These are phyloP conservation scores for Curvularia lunata DNA, from an alignment of 2,329 filamentous ascomycete genomes.

Conservation along the genomic window DNA sequence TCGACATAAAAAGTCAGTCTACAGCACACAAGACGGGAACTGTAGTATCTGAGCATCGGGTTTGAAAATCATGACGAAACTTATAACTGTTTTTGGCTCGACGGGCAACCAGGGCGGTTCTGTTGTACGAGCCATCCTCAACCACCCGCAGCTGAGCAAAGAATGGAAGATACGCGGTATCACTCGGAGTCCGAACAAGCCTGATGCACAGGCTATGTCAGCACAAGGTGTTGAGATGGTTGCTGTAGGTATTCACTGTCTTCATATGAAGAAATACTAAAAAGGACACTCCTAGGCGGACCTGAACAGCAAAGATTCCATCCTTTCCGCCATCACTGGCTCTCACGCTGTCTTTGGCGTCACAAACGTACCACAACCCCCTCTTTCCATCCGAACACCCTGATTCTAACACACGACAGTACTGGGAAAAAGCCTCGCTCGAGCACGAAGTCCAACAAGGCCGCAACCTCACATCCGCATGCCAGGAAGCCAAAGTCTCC, in stretches of 20 bases:
- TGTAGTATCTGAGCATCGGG: background rate
- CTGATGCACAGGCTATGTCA: conserved; percentile 25
- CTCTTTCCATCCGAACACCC: background rate
- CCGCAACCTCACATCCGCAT: conserved; percentile 29
- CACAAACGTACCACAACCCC: conserved; percentile 43
- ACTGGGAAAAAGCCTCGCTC: conserved; percentile 8
- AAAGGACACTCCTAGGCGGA: conserved; percentile 45
- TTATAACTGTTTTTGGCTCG: conserved; percentile 56
- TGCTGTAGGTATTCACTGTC: conserved; percentile 13
- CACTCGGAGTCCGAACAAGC: conserved; percentile 52
- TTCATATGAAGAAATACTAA: background rate
- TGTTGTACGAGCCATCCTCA: conserved; percentile 55
- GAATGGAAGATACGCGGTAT: conserved; percentile 59
- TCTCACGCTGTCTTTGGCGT: conserved; percentile 59
- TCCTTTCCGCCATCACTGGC: conserved; percentile 53
- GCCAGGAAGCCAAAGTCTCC: conserved; percentile 23
- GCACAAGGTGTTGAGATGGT: conserved; percentile 23
- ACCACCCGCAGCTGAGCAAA: conserved; percentile 53
- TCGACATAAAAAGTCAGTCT: background rate
- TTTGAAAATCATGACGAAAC: conserved; percentile 27
- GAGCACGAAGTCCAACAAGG: conserved; percentile 28
- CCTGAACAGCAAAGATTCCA: conserved; percentile 44
- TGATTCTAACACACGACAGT: conserved; percentile 1
- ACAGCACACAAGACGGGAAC: background rate
- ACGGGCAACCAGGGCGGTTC: conserved; percentile 61